Evolutionary conservation across 176 grass and related monocot species (phyloP).

Genomic region (Poa pratensis): DNA sequence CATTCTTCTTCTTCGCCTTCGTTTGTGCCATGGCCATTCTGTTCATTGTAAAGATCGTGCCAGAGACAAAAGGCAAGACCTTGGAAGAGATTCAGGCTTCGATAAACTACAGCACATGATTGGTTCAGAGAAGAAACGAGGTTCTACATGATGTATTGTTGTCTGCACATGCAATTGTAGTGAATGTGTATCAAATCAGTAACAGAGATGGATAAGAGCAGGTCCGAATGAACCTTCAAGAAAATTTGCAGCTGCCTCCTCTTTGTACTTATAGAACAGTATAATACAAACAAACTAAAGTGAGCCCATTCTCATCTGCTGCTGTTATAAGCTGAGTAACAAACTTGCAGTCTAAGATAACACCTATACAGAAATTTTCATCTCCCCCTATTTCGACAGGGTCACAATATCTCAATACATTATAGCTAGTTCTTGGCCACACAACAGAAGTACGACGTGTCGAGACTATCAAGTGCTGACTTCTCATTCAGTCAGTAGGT

Average conservation of each 20-base stretch:
- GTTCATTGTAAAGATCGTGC: conserved; percentile 49
- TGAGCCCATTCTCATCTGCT: neutral
- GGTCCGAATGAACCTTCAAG: neutral
- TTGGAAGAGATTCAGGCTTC: conserved; percentile 66
- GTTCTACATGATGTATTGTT: neutral
- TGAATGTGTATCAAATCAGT: neutral
- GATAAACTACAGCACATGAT: conserved; percentile 31
- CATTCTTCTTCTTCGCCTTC: conserved; percentile 43
- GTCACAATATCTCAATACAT: neutral
- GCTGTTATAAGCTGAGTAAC: conserved; percentile 2
- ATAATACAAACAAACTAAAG: neutral
- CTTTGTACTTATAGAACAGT: neutral
- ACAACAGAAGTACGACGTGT: neutral
- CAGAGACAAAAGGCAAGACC: conserved; percentile 59
- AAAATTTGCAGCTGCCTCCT: neutral
- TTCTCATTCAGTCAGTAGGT: neutral
- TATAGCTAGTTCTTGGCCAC: conserved; percentile 5
- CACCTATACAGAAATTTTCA: neutral
- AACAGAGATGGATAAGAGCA: neutral
- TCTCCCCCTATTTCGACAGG: neutral
- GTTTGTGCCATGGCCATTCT: conserved; percentile 45
- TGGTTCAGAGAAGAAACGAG: neutral
- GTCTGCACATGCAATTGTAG: neutral
- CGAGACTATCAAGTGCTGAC: neutral
- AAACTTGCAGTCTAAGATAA: neutral